Percentiles rank a stretch among this genome's conserved stretches.
Conservation (phyloP, 1,284 basidiomycete species). For the Boletus mariae region DNA sequence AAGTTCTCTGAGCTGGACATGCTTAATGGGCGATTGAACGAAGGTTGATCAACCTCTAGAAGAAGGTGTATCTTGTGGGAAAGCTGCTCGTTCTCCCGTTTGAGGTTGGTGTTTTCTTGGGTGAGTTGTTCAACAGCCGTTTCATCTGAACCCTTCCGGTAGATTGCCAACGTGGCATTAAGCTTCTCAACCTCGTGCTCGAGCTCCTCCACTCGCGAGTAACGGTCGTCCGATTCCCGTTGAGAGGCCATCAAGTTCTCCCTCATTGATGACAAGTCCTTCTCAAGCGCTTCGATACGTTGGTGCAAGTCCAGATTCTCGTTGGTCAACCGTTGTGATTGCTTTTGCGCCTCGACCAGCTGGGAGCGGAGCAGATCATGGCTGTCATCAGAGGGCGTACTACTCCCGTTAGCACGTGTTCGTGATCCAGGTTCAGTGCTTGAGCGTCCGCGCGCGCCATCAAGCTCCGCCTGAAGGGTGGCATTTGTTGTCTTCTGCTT, state of each 20-base stretch:
- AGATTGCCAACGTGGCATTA: constrained; percentile 69
- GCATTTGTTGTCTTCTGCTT: constrained; percentile 84
- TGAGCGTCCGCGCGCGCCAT: constrained; percentile 55
- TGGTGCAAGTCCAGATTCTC: constrained; percentile 76
- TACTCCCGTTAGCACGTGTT: constrained; percentile 71
- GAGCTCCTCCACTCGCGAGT: constrained; percentile 72
- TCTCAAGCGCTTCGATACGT: constrained; percentile 72
- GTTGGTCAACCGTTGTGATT: constrained; percentile 60
- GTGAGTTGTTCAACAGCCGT: constrained; percentile 71
- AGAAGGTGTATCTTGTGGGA: constrained; percentile 83
- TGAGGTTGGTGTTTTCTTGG: constrained; percentile 71
- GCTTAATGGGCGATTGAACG: constrained; percentile 65
- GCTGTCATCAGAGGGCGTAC: constrained; percentile 72
- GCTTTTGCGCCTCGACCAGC: constrained; percentile 68
- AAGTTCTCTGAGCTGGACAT: constrained; percentile 82
- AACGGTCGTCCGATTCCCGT: constrained; percentile 73
- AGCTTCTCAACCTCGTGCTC: constrained; percentile 79
- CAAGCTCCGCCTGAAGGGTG: constrained; percentile 77
- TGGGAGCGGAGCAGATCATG: constrained; percentile 64
- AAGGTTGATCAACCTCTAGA: constrained; percentile 78
- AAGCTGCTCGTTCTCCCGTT: constrained; percentile 80
- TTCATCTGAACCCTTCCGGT: constrained; percentile 71
- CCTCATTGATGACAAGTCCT: constrained; percentile 67
- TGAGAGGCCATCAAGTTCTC: constrained; percentile 71
- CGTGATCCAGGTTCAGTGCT: constrained; percentile 57